A percentile compares a stretch with the other conserved stretches of the same genome.
phyloP scores from a whole-genome alignment of 768 basidiomycete species.

The Tricholoma terreum region DNA sequence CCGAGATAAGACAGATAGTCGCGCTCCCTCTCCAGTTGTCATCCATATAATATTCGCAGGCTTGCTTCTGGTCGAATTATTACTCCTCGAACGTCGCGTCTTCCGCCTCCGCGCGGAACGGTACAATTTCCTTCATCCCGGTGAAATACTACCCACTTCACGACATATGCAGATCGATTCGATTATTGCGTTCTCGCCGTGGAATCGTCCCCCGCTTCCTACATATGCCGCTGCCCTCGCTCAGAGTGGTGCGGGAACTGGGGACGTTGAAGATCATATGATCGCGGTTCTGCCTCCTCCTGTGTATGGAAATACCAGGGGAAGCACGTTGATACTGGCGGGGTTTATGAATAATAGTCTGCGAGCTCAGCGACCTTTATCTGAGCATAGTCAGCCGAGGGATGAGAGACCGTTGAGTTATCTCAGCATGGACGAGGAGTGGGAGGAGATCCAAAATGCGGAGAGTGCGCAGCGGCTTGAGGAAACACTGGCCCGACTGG shows the following conservation, averaged over 20 bases:
- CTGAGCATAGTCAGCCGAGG: slow-evolving; percentile 31
- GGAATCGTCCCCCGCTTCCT: slow-evolving; percentile 68
- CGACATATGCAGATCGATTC: slow-evolving; percentile 26
- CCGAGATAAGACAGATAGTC: neutral
- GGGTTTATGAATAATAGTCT: slow-evolving; percentile 49
- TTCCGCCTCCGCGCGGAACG: slow-evolving; percentile 68
- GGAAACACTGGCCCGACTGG: slow-evolving; percentile 49
- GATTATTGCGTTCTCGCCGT: slow-evolving; percentile 53
- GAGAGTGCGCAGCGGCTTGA: slow-evolving; percentile 52
- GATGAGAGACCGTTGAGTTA: slow-evolving; percentile 53
- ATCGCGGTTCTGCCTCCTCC: slow-evolving; percentile 72
- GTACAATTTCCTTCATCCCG: slow-evolving; percentile 56
- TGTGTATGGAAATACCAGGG: slow-evolving; percentile 73
- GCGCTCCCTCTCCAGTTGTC: slow-evolving; percentile 43
- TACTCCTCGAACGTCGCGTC: slow-evolving; percentile 63
- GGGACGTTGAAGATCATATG: slow-evolving; percentile 69
- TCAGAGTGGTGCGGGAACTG: slow-evolving; percentile 65
- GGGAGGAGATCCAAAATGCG: slow-evolving; percentile 53
- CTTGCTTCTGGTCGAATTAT: slow-evolving; percentile 45
- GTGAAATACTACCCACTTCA: slow-evolving; percentile 47
- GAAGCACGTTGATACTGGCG: slow-evolving; percentile 58
- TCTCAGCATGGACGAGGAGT: slow-evolving; percentile 49
- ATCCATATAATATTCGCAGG: slow-evolving; percentile 63
- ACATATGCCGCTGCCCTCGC: slow-evolving; percentile 71
- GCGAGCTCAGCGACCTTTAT: slow-evolving; percentile 45